Evolutionary conservation across 192 early-diverging fungal genomes (phyloP), one percentile per base, ranked within the genome.

Genomic region (Podila clonocystis): DNA sequence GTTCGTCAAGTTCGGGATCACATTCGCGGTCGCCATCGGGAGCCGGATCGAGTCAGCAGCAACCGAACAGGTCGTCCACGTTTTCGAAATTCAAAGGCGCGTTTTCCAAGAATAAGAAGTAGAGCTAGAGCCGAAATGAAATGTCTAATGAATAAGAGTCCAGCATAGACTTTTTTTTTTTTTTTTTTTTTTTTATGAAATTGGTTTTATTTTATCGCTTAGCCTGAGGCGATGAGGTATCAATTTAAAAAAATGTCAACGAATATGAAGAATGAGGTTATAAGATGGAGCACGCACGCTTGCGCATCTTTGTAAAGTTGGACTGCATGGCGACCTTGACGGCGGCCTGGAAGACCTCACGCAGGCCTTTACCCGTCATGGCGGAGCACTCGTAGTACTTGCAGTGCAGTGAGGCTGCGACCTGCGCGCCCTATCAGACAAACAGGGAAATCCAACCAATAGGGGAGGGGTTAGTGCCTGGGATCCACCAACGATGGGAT

Each of bases 311-410:
- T 50, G 74, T 75, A 45, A 86, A 76, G 20, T 75, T 70, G 17
- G 83, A 74, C n/a, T 78, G 68, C 74, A 86, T 77, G 1, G 85
- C 76, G 12, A 75, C 70, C 50, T 83, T 83, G 48, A 83, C 66
- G 28, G 87, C 87, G 29, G 83, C 82, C n/a, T 78, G 63, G 52
- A 88, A 86, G 26, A 88, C 87, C 29, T 84, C 85, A 41, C 75
- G 74, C 3, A 88, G 70, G 30, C 79, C 82, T 45, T 73, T 75
- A 13, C 84, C 80, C 12, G 68, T 66, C 65, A 75, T 86, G n/a
- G 87, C 87, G 59, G 85, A 86, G 60, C 87, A 88, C 38, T 88
- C 87, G 70, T 79, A 85, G 50, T 88, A 86, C 30, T 83, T 86
- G 67, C 83, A 79, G 26, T 84, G 74, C 50, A 88, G 82, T 26